Evolutionary conservation across 805 yeast species (phyloP).

Genomic region (Hanseniaspora guilliermondii): DNA sequence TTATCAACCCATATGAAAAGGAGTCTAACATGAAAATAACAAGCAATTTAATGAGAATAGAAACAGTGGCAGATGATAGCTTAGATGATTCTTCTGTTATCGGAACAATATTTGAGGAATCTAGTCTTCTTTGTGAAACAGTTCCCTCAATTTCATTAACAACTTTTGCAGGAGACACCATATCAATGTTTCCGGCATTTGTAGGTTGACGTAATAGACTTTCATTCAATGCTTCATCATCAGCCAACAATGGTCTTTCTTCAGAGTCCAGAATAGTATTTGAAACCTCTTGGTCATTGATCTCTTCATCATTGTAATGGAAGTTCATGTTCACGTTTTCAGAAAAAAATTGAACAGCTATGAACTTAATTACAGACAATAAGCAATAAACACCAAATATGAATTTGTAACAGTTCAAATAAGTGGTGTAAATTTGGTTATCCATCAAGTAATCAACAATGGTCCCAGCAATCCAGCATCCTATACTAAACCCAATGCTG

Average conservation of each 20-base stretch:
- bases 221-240: not conserved
- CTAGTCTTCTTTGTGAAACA: conserved; percentile 8
- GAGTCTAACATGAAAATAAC: conserved; percentile 72
- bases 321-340: conserved; percentile 38
- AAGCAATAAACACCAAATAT: conserved; percentile 46
- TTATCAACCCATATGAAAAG: conserved; percentile 76
- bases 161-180: not conserved
- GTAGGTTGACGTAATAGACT: not conserved
- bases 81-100: not conserved
- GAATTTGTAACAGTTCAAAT: conserved; percentile 38
- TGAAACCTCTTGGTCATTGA: conserved; percentile 5
- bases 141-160: conserved; percentile 11
- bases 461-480: conserved; percentile 53
- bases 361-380: conserved; percentile 42
- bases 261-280: not conserved
- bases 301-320: not conserved
- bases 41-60: conserved; percentile 37
- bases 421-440: conserved; percentile 26
- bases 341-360: conserved; percentile 40
- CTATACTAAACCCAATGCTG: conserved; percentile 62
- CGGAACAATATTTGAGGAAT: conserved; percentile 1
- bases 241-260: not conserved
- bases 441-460: conserved; percentile 37
- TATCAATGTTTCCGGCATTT: conserved; percentile 4
- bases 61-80: conserved; percentile 33